Conservation (phyloP, 768 basidiomycete genomes). For the Suillus paluster region DNA sequence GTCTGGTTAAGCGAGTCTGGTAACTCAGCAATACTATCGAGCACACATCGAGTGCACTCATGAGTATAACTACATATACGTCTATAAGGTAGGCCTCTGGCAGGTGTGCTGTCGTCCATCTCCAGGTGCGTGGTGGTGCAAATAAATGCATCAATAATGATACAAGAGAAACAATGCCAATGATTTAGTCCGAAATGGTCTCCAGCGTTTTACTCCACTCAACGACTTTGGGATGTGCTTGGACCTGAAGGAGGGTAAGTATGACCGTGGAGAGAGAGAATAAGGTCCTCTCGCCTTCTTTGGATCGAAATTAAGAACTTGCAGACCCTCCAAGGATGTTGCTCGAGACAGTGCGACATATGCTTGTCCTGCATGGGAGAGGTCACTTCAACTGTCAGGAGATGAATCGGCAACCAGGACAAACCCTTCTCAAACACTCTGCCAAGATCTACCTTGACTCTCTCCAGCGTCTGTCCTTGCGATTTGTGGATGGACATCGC, state of each 20-base stretch:
- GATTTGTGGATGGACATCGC: slow-evolving; percentile 99
- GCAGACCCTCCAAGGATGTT: slow-evolving; percentile 82
- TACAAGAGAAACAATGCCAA: not conserved
- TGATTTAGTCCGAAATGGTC: slow-evolving; percentile 39
- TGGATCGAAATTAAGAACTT: slow-evolving; percentile 80
- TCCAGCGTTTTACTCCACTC: slow-evolving; percentile 75
- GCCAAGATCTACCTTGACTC: slow-evolving; percentile 92
- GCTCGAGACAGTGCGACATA: slow-evolving; percentile 91
- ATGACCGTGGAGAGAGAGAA: not conserved
- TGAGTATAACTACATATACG: not conserved
- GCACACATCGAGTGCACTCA: not conserved
- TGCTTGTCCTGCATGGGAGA: slow-evolving; percentile 67
- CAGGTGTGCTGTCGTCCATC: not conserved
- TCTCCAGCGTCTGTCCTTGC: slow-evolving; percentile 94
- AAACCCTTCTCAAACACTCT: slow-evolving; percentile 92
- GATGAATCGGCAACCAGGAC: slow-evolving; percentile 13
- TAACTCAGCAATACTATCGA: not conserved
- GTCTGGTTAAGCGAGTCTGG: not conserved
- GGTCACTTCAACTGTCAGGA: slow-evolving; percentile 10
- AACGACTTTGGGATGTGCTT: slow-evolving; percentile 72
- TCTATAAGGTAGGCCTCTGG: not conserved
- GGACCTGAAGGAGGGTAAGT: slow-evolving; percentile 48
- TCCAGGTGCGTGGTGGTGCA: not conserved
- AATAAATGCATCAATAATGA: not conserved
- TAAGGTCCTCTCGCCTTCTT: slow-evolving; percentile 56